phyloP scores from a whole-genome alignment of 306 rosid species.

The Casuarina glauca region DNA sequence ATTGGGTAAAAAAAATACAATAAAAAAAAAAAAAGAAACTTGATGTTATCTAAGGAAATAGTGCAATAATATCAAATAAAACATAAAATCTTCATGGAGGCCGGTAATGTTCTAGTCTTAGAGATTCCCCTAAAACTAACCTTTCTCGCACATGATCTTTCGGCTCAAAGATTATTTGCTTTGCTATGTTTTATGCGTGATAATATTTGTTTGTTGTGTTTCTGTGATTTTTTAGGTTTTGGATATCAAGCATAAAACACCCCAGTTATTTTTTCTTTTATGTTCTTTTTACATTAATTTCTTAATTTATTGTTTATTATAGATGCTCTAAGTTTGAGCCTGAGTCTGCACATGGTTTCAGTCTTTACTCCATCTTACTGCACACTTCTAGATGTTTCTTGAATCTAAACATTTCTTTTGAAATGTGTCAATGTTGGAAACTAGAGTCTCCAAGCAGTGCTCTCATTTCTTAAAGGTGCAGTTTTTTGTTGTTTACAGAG shows the following conservation, averaged over 20 bases:
- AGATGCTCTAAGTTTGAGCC: neutral
- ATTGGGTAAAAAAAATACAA: no score
- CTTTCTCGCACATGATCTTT: neutral
- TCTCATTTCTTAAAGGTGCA: no score
- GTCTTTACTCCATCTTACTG: neutral
- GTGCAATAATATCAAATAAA: no score
- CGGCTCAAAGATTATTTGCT: neutral
- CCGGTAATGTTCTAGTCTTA: neutral
- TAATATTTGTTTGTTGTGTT: neutral
- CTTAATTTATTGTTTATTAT: neutral
- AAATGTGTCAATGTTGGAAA: constrained; percentile 17
- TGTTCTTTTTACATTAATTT: neutral
- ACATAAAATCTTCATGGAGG: no score
- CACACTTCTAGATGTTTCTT: constrained; percentile 10
- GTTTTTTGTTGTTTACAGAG: constrained; percentile 3
- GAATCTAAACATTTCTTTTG: neutral
- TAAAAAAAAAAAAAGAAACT: no score
- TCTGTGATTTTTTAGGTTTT: neutral
- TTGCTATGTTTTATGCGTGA: neutral
- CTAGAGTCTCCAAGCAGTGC: neutral
- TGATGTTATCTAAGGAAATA: no score
- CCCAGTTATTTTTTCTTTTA: neutral
- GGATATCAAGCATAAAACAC: neutral
- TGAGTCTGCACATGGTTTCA: no score
- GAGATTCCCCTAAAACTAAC: neutral